phyloP scores from a whole-genome alignment of 176 grass and related monocot genomes.

The Lolium multiflorum region DNA sequence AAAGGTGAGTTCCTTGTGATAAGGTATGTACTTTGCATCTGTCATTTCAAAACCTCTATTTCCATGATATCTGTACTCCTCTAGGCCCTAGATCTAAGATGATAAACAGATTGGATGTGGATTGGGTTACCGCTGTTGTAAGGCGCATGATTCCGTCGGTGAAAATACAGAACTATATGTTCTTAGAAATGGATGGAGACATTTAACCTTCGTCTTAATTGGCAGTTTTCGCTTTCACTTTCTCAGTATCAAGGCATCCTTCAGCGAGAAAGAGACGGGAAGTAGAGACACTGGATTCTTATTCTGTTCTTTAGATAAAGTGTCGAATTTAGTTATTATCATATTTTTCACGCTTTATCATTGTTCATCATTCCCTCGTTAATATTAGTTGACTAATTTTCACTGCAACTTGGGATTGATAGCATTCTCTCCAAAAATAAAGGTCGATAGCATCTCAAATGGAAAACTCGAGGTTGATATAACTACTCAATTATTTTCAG shows the following conservation, averaged over 20 bases:
- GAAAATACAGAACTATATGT: neutral
- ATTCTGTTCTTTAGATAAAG: neutral
- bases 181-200: constrained; percentile 24
- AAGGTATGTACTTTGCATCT: constrained; percentile 2
- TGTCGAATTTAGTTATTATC: neutral
- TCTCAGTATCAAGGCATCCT: constrained; percentile 22
- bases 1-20: constrained; percentile 28
- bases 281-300: constrained; percentile 7
- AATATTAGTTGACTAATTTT: neutral
- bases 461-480: neutral
- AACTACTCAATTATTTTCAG: neutral
- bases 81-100: constrained; percentile 5
- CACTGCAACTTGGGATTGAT: neutral
- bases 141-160: constrained; percentile 4
- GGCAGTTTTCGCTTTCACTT: no score
- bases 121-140: constrained; percentile 34
- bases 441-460: neutral
- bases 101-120: constrained; percentile 40
- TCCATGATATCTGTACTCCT: neutral
- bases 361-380: neutral
- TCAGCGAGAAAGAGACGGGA: neutral
- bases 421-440: neutral
- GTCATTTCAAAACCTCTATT: neutral
- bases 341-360: neutral
- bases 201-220: neutral